Evolutionary conservation across 176 grass and related monocot genomes (phyloP).

Genomic region (Metroxylon sagu): DNA sequence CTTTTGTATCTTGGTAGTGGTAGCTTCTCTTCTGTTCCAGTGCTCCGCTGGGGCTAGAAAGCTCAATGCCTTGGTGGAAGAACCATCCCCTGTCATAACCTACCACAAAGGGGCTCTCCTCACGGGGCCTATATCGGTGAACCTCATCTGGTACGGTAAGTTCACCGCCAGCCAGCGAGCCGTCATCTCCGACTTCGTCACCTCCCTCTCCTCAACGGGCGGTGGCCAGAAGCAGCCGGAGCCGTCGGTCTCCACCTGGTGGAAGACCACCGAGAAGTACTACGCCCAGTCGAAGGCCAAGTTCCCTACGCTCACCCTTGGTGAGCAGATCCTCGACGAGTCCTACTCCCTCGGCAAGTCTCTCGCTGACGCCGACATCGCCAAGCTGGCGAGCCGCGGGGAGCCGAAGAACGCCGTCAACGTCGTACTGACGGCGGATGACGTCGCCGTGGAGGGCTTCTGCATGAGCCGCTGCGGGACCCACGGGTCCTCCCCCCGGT

Average conservation of each 20-base stretch:
- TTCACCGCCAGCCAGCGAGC: slow-evolving; percentile 52
- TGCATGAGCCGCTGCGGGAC: slow-evolving; percentile 82
- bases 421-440: slow-evolving; percentile 71
- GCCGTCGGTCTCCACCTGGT: slow-evolving; percentile 65
- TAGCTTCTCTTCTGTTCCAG: no score
- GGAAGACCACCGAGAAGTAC: slow-evolving; percentile 61
- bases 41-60: slow-evolving; percentile 23
- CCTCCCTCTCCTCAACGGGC: slow-evolving; percentile 26
- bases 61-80: slow-evolving; percentile 36
- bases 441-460: slow-evolving; percentile 80
- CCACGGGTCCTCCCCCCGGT: slow-evolving; percentile 51
- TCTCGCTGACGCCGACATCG: slow-evolving; percentile 33
- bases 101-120: slow-evolving; percentile 64
- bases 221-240: slow-evolving; percentile 8
- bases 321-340: slow-evolving; percentile 34
- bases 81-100: slow-evolving; percentile 36
- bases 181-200: slow-evolving; percentile 64
- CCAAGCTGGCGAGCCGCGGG: slow-evolving; percentile 34
- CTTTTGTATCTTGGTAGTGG: no score
- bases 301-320: slow-evolving; percentile 29
- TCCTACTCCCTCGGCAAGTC: slow-evolving; percentile 49
- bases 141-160: slow-evolving; percentile 51
- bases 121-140: slow-evolving; percentile 39
- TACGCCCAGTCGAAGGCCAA: slow-evolving; percentile 45
- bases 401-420: slow-evolving; percentile 38